Percentiles rank a stretch among this genome's conserved stretches.
Evolutionary conservation across 352 stramenopile species (phyloP).

Genomic region (Albugo candida): DNA sequence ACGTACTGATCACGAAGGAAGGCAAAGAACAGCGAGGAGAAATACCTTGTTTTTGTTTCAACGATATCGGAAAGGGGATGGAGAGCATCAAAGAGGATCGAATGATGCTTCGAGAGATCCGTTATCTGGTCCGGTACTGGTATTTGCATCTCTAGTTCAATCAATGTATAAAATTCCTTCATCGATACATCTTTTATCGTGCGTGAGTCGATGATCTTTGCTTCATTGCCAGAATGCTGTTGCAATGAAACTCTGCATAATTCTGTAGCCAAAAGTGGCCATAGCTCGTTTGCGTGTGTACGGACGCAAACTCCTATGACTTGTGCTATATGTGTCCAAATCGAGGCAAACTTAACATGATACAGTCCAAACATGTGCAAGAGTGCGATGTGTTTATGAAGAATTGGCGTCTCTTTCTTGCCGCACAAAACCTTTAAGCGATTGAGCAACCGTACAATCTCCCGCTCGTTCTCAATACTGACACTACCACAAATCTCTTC

Average conservation of each 20-base stretch:
- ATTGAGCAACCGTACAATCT: constrained; percentile 59
- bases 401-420: constrained; percentile 38
- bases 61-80: constrained; percentile 50
- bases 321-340: constrained; percentile 65
- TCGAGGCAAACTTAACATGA: constrained; percentile 76
- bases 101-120: constrained; percentile 52
- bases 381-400: constrained; percentile 63
- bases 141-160: constrained; percentile 22
- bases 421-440: constrained; percentile 59
- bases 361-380: constrained; percentile 65
- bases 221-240: constrained; percentile 15
- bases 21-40: constrained; percentile 67
- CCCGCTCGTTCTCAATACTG: constrained; percentile 58
- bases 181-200: neutral
- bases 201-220: neutral
- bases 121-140: constrained; percentile 26
- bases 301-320: constrained; percentile 34
- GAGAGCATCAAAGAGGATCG: constrained; percentile 61
- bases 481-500: constrained; percentile 31
- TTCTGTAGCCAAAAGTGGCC: constrained; percentile 32
- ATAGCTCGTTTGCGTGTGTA: constrained; percentile 40
- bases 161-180: neutral
- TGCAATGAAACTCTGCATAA: constrained; percentile 21
- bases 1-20: constrained; percentile 73
- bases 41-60: constrained; percentile 71